Evolutionary conservation across 1,284 basidiomycete species (phyloP).

Genomic region (Tilletia walkeri): DNA sequence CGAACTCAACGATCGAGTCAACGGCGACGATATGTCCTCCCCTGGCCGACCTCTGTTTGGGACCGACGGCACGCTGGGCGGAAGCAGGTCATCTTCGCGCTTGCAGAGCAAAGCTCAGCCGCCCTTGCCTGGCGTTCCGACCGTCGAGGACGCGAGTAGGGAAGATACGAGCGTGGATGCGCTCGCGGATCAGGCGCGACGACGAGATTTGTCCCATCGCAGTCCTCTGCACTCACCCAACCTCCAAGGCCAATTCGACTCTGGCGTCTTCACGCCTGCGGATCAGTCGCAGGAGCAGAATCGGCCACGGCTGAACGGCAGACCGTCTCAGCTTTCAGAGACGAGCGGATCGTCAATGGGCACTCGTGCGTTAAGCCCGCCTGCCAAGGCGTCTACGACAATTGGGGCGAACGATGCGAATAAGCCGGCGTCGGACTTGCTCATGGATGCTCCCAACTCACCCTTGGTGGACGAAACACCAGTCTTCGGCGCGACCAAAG

Average conservation of each 20-base stretch:
- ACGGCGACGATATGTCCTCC: not conserved
- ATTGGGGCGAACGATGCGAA: not conserved
- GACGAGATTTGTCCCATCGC: not conserved
- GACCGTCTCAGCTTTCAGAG: not conserved
- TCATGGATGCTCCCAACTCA: not conserved
- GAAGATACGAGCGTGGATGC: not conserved
- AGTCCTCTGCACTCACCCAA: constrained; percentile 4
- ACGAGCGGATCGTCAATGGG: not conserved
- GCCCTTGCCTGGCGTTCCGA: not conserved
- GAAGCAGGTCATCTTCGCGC: not conserved
- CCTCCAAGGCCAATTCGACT: not conserved
- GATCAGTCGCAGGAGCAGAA: not conserved
- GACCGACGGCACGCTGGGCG: not conserved
- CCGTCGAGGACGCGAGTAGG: not conserved
- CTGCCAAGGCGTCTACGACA: too few species aligned
- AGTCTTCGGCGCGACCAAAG: not conserved
- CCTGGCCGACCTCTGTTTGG: not conserved
- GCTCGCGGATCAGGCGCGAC: not conserved
- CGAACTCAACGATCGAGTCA: not conserved
- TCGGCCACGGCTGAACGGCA: not conserved
- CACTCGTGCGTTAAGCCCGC: too few species aligned
- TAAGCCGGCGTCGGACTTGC: not conserved
- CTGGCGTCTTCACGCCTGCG: not conserved
- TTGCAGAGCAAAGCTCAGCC: not conserved
- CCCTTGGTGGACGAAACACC: not conserved